Percentiles rank a stretch among this genome's conserved stretches.
phyloP scores from a whole-genome alignment of 2,329 filamentous ascomycete genomes.

The Scedosporium apiospermum region DNA sequence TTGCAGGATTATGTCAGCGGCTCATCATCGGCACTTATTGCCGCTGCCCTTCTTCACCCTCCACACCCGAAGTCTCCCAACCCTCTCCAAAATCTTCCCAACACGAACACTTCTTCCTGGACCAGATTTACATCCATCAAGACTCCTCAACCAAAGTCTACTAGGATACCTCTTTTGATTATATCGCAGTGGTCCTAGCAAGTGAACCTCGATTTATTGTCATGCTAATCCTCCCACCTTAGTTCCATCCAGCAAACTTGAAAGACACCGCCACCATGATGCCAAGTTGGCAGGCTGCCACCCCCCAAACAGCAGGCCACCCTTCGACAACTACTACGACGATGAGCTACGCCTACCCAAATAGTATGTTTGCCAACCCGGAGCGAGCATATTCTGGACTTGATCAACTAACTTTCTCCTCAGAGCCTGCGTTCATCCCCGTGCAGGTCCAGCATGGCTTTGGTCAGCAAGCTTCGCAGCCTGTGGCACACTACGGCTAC shows the following conservation, averaged over 20 bases:
- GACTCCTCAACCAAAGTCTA: not conserved
- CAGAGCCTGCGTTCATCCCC: slow-evolving; percentile 48
- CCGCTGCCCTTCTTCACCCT: not conserved
- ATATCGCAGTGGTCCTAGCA: not conserved
- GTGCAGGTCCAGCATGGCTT: slow-evolving; percentile 55
- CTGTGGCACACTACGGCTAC: slow-evolving; percentile 18
- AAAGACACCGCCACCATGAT: slow-evolving; percentile 18
- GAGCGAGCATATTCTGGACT: not conserved
- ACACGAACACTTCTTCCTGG: not conserved
- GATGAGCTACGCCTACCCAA: slow-evolving; percentile 25
- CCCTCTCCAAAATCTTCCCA: not conserved
- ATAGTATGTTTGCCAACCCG: slow-evolving; percentile 21
- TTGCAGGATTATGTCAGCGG: not conserved
- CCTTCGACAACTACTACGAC: slow-evolving; percentile 20
- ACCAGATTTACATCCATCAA: not conserved
- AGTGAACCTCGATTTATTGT: not conserved
- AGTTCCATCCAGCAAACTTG: not conserved
- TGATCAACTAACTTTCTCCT: not conserved
- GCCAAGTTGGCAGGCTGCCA: slow-evolving; percentile 23
- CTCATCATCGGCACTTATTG: not conserved
- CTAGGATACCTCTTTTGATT: not conserved
- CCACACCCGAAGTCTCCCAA: not conserved
- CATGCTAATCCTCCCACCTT: slow-evolving; percentile 4
- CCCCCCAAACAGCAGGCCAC: slow-evolving; percentile 30
- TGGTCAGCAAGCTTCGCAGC: slow-evolving; percentile 24